Percentiles rank a stretch among this genome's conserved stretches.
These are phyloP conservation scores for Cicer arietinum DNA, from an alignment of 306 rosid genomes.

Conservation along the genomic window DNA sequence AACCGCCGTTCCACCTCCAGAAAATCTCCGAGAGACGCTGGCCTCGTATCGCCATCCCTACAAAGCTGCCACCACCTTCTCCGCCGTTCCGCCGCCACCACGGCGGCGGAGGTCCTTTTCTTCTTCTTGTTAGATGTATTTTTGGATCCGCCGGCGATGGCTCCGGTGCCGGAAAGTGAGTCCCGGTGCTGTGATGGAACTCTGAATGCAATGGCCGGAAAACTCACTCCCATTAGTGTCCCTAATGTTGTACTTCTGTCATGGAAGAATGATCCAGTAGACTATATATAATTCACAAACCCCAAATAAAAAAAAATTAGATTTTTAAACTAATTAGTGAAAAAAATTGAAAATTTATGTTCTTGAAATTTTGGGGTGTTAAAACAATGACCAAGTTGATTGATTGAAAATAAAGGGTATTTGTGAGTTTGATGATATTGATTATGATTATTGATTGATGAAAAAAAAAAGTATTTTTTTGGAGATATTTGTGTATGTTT, in stretches of 20 bases:
- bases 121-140: constrained; percentile 54
- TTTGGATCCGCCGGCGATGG: constrained; percentile 37
- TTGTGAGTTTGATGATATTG: not conserved
- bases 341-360: not conserved
- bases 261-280: constrained; percentile 97
- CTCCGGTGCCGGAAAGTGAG: constrained; percentile 39
- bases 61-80: constrained; percentile 94
- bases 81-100: constrained; percentile 61
- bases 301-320: constrained; percentile 2
- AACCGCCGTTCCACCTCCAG: constrained; percentile 89
- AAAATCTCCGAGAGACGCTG: constrained; percentile 85
- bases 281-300: constrained; percentile 54
- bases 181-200: constrained; percentile 80
- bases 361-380: constrained; percentile 37
- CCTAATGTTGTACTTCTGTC: constrained; percentile 96
- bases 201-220: constrained; percentile 83
- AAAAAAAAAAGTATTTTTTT: not conserved
- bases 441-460: not conserved
- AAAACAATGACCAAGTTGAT: not conserved
- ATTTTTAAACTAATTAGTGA: not conserved
- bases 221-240: constrained; percentile 93
- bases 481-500: too few species aligned
- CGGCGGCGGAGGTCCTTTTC: constrained; percentile 38
- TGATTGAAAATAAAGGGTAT: too few species aligned
- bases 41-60: constrained; percentile 70